A percentile compares a stretch with the other conserved stretches of the same genome.
phyloP scores from a whole-genome alignment of 139 green algal genomes.

The Closterium sp. region DNA sequence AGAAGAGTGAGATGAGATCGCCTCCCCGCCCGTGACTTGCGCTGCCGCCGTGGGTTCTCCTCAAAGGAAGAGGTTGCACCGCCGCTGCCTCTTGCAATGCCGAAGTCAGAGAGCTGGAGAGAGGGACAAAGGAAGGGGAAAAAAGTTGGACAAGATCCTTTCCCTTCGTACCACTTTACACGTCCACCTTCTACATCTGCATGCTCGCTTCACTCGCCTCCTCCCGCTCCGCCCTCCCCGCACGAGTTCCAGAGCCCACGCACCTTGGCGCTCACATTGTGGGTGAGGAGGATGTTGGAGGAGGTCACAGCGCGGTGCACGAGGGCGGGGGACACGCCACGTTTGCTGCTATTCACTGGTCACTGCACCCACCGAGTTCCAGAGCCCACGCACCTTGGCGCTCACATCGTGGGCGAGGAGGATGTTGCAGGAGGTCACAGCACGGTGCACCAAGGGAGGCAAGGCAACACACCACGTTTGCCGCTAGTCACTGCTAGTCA shows the following conservation, averaged over 20 bases:
- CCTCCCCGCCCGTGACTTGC: background rate
- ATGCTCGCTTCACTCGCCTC: too few relatives aligned
- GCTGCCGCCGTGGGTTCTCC: background rate
- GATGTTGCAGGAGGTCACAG: constrained; percentile 1
- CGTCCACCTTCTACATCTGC: too few relatives aligned
- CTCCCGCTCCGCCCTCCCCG: too few relatives aligned
- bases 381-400: background rate
- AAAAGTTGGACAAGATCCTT: too few relatives aligned
- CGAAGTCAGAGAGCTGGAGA: background rate
- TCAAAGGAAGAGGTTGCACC: background rate
- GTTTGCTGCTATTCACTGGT: too few relatives aligned
- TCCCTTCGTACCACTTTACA: too few relatives aligned
- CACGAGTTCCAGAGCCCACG: background rate
- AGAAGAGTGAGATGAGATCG: too few relatives aligned
- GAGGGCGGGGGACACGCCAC: background rate
- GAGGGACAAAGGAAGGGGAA: background rate
- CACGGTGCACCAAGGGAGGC: background rate
- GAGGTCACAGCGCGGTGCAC: background rate
- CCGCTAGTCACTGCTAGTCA: too few relatives aligned
- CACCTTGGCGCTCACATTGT: too few relatives aligned
- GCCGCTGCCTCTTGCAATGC: background rate
- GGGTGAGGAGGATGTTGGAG: too few relatives aligned
- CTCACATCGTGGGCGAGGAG: background rate
- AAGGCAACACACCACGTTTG: too few relatives aligned
- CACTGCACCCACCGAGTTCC: too few relatives aligned